A percentile compares a stretch with the other conserved stretches of the same genome.
Evolutionary conservation across 441 rosid genomes (phyloP).

Genomic region (Populus hybrid): DNA sequence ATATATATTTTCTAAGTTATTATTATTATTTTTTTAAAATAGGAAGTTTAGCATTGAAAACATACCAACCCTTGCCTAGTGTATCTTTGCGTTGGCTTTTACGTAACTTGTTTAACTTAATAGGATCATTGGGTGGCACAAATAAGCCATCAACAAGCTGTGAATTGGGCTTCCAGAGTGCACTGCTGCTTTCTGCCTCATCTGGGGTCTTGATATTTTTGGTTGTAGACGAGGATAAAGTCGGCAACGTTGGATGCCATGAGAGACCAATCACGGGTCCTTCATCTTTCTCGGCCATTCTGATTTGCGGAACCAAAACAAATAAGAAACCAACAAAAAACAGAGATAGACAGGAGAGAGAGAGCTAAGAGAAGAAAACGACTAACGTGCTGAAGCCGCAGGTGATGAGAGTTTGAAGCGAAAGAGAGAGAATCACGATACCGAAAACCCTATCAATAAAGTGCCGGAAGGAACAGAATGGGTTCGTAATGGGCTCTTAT

Average conservation of each 20-base stretch:
- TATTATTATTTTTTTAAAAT: not conserved
- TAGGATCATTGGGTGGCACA: slow-evolving; percentile 71
- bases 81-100: slow-evolving; percentile 70
- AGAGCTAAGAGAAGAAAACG: no score
- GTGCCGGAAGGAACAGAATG: not conserved
- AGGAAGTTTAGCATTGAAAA: not conserved
- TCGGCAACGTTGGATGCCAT: slow-evolving; percentile 82
- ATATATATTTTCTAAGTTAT: no score
- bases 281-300: slow-evolving; percentile 40
- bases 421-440: not conserved
- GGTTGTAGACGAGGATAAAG: slow-evolving; percentile 19
- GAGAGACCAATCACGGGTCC: slow-evolving; percentile 58
- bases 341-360: not conserved
- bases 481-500: not conserved
- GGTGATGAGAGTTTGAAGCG: not conserved
- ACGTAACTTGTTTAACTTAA: slow-evolving; percentile 60
- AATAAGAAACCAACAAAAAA: not conserved
- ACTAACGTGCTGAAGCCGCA: no score
- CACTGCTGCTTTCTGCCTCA: slow-evolving; percentile 24
- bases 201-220: slow-evolving; percentile 6
- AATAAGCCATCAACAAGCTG: slow-evolving; percentile 80
- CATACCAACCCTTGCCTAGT: slow-evolving; percentile 60
- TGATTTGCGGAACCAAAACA: not conserved
- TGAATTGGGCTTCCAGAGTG: slow-evolving; percentile 54
- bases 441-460: not conserved